Evolutionary conservation across 1,284 basidiomycete species (phyloP).

Genomic region (Austroboletus sp.): DNA sequence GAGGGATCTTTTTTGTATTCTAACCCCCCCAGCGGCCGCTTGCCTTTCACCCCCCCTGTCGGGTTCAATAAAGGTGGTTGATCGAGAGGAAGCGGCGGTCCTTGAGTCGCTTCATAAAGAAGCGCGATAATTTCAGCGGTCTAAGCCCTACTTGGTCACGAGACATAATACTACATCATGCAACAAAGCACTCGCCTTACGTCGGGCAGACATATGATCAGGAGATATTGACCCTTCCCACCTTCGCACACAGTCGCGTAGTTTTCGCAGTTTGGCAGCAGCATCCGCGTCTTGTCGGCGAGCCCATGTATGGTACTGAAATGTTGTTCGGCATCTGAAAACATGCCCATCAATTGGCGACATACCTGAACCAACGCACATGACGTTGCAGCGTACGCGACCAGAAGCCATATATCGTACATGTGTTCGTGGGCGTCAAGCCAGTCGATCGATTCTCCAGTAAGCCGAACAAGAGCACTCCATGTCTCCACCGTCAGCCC

Average conservation of each 20-base stretch:
- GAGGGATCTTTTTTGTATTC: conserved; percentile 69
- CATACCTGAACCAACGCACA: conserved; percentile 85
- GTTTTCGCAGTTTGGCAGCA: conserved; percentile 65
- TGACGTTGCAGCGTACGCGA: conserved; percentile 83
- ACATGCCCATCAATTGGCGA: conserved; percentile 10
- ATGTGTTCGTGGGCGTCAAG: conserved; percentile 71
- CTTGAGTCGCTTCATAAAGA: conserved; percentile 85
- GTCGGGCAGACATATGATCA: conserved; percentile 86
- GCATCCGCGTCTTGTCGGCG: conserved; percentile 72
- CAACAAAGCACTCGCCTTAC: conserved; percentile 55
- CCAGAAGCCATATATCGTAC: conserved; percentile 82
- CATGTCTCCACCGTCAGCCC: conserved; percentile 74
- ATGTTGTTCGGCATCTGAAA: conserved; percentile 11
- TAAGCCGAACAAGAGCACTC: conserved; percentile 65
- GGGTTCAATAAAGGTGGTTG: conserved; percentile 60
- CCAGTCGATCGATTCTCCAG: conserved; percentile 84
- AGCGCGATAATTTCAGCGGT: conserved; percentile 89
- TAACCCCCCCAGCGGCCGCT: conserved; percentile 49
- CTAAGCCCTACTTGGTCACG: conserved; percentile 38
- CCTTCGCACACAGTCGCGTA: conserved; percentile 74
- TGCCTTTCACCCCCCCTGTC: conserved; percentile 61
- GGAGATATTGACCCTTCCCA: conserved; percentile 77
- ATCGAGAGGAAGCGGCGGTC: conserved; percentile 53
- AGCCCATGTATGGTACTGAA: conserved; percentile 87
- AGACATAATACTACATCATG: conserved; percentile 19